phyloP scores from a whole-genome alignment of 768 basidiomycete genomes.

The Pulveroboletus frians region DNA sequence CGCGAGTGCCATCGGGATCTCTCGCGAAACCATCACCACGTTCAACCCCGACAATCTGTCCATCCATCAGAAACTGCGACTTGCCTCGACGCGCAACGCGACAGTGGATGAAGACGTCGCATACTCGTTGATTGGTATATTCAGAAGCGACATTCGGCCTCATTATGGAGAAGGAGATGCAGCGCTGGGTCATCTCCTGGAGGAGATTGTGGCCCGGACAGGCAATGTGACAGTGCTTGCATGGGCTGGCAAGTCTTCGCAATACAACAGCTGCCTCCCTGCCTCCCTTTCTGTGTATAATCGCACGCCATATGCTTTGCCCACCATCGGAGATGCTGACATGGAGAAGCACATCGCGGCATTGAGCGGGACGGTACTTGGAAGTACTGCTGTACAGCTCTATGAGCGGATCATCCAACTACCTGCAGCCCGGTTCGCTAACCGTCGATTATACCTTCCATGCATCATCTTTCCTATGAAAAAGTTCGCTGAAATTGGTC shows the following conservation, averaged over 20 bases:
- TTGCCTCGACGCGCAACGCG: slow-evolving; percentile 9
- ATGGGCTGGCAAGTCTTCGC: slow-evolving; percentile 1
- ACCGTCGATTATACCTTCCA: slow-evolving; percentile 6
- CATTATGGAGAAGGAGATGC: slow-evolving; percentile 4
- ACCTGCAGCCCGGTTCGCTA: background rate
- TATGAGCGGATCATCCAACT: background rate
- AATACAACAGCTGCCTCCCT: slow-evolving; percentile 12
- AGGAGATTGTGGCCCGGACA: slow-evolving; percentile 5
- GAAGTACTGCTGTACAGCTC: background rate
- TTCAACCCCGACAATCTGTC: background rate
- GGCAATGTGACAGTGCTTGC: slow-evolving; percentile 2
- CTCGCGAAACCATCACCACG: background rate
- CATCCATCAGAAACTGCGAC: slow-evolving; percentile 1
- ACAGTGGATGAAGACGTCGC: slow-evolving; percentile 5
- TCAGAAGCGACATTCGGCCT: slow-evolving; percentile 5
- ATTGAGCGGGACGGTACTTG: background rate
- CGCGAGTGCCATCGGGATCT: background rate
- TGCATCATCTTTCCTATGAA: slow-evolving; percentile 7
- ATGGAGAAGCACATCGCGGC: background rate
- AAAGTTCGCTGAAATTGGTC: background rate
- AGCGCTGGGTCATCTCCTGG: slow-evolving; percentile 4
- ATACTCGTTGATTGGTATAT: slow-evolving; percentile 11
- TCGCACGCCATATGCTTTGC: no score
- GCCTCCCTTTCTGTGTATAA: background rate
- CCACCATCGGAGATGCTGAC: background rate